Base-by-base conservation (phyloP, 331 rosid genomes). In the Acacia concinna region DNA sequence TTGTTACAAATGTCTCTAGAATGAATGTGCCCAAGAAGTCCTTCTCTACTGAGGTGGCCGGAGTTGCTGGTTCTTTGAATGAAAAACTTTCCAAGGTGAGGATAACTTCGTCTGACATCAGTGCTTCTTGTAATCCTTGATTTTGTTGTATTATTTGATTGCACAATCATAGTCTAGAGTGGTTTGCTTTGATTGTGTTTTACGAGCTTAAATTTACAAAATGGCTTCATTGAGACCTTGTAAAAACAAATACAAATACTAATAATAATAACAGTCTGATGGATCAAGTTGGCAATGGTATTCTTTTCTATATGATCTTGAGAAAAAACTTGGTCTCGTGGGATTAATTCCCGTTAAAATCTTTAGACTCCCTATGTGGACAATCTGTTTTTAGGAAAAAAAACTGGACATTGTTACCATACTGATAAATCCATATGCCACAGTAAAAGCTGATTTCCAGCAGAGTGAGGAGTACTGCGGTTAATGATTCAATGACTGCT, bases 31-130 rank as follows among this genome's bases (percentile, higher is more conserved):
- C 80, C n/a, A 69, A 70, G 37, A 90, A 71, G 71, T 72, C 15
- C 64, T 90, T 87, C 75, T 89, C 89, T 65, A 79, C 85, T 0
- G 88, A 68, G 60, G 81, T 75, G 34, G 82, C 92, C 40, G 87
- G 86, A 81, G 80, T 77, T 72, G 75, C 86, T 73, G 84, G 81
- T 73, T 87, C 91, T 60, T 34, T 62, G 69, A 4, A 31, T 87
- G 83, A 52, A 28, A 81, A 83, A 25, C 60, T 70, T 77, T 72
- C 81, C 79, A 54, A 74, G 81, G 97, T 88, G 86, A 87, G 68
- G 7, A 84, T 77, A n/a, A 72, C 32, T 59, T 28, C 68, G 10
- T 32, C 34, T 76, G 18, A 21, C 62, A 34, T 7, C 47, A 14
- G 3, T 43, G 6, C 37, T 79, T 81, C 2, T 63, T 31, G 21